Percentiles rank a stretch among this genome's conserved stretches.
Conservation (phyloP, 345 rosid genomes). For the Cardamine resedifolia region DNA sequence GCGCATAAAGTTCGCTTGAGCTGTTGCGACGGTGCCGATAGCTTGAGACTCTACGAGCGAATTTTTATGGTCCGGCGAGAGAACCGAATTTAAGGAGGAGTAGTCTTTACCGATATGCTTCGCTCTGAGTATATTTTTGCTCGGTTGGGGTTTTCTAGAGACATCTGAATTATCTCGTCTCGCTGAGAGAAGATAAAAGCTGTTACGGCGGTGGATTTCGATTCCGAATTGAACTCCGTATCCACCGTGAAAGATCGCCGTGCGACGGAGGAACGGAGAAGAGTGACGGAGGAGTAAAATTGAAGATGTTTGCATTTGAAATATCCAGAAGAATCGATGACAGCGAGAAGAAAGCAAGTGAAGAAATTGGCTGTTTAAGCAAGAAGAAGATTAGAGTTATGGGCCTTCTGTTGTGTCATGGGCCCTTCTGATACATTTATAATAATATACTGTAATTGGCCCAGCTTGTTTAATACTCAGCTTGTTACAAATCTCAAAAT, state of each 20-base stretch:
- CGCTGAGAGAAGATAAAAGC: constrained; percentile 43
- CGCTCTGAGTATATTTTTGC: constrained; percentile 68
- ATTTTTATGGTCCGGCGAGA: constrained; percentile 51
- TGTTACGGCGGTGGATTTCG: constrained; percentile 7
- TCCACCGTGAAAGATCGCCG: constrained; percentile 22
- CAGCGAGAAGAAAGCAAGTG: no score
- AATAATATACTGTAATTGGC: no score
- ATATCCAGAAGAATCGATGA: no score
- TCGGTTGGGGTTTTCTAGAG: constrained; percentile 53
- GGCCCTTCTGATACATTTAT: not conserved
- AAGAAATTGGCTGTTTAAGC: not conserved
- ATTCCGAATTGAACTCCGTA: not conserved
- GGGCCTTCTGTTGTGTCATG: not conserved
- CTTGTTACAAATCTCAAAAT: not conserved
- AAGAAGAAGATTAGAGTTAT: not conserved
- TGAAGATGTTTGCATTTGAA: constrained; percentile 34
- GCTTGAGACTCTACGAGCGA: constrained; percentile 77
- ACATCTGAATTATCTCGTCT: constrained; percentile 52
- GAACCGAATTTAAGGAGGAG: constrained; percentile 73
- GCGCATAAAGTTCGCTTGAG: constrained; percentile 99
- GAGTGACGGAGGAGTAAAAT: constrained; percentile 50
- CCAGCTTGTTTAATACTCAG: constrained; percentile 47
- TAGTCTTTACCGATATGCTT: constrained; percentile 55
- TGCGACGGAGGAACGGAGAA: constrained; percentile 46
- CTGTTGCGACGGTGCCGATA: constrained; percentile 73